Evolutionary conservation across 2,329 filamentous ascomycete species (phyloP).

Genomic region (Ophiostoma piceae): DNA sequence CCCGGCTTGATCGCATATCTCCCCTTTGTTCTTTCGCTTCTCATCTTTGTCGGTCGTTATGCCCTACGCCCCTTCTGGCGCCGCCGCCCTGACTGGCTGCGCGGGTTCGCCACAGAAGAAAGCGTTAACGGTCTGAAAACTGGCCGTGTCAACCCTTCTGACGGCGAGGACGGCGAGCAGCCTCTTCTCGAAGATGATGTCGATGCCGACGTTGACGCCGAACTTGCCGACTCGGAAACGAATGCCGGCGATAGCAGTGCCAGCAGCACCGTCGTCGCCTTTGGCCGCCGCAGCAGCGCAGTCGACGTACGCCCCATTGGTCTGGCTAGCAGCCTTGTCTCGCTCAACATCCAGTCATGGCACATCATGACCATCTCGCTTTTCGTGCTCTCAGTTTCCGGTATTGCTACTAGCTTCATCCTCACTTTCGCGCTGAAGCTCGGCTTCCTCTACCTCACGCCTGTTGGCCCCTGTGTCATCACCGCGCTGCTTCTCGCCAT

Average conservation of each 20-base stretch:
- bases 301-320: constrained; percentile 15
- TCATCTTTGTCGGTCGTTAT: constrained; percentile 34
- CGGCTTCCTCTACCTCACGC: constrained; percentile 33
- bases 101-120: constrained; percentile 34
- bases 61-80: constrained; percentile 32
- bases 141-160: background rate
- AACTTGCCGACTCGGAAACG: constrained; percentile 14
- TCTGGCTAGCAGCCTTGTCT: constrained; percentile 14
- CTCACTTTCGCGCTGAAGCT: constrained; percentile 24
- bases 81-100: constrained; percentile 35
- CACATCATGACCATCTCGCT: constrained; percentile 35
- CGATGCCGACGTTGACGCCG: constrained; percentile 16
- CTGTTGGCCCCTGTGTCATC: constrained; percentile 35
- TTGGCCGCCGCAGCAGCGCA: constrained; percentile 19
- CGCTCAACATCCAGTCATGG: constrained; percentile 23
- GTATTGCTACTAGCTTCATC: constrained; percentile 30
- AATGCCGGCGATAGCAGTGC: constrained; percentile 19
- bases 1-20: constrained; percentile 34
- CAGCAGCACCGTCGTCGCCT: constrained; percentile 21
- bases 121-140: constrained; percentile 22
- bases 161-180: background rate
- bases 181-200: background rate
- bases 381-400: constrained; percentile 36
- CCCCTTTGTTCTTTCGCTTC: constrained; percentile 33
- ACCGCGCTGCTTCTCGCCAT: constrained; percentile 29